phyloP scores from a whole-genome alignment of 768 basidiomycete genomes.

The Boletus coccyginus region DNA sequence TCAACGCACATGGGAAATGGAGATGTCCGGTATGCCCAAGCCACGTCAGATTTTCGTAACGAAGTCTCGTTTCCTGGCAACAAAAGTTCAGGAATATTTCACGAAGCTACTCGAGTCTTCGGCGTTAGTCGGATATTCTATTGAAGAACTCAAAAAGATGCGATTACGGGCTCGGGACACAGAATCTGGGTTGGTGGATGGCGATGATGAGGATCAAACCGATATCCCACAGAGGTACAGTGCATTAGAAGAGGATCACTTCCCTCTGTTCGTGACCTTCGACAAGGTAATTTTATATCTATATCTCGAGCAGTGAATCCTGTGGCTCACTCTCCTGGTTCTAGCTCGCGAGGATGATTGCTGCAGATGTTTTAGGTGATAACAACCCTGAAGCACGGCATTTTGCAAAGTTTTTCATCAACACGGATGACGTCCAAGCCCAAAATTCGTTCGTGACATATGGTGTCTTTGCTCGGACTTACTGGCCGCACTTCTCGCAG shows the following conservation, averaged over 20 bases:
- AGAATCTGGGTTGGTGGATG: conserved; percentile 34
- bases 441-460: conserved; percentile 40
- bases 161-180: conserved; percentile 8
- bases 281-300: too few relatives aligned
- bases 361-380: conserved; percentile 16
- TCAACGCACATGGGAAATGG: too few relatives aligned
- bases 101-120: too few relatives aligned
- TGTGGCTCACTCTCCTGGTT: not conserved
- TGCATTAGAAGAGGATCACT: too few relatives aligned
- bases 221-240: too few relatives aligned
- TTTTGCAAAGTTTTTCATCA: conserved; percentile 14
- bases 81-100: too few relatives aligned
- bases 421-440: conserved; percentile 10
- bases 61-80: conserved; percentile 56
- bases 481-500: too few relatives aligned
- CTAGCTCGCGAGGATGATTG: conserved; percentile 29
- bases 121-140: too few relatives aligned
- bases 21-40: too few relatives aligned
- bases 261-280: too few relatives aligned
- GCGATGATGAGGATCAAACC: too few relatives aligned
- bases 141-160: conserved; percentile 36
- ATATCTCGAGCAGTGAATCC: too few relatives aligned
- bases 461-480: conserved; percentile 39
- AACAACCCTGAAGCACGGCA: conserved; percentile 1
- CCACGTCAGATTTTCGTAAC: conserved; percentile 54